phyloP scores from a whole-genome alignment of 306 rosid genomes.

The Begonia fuchsioides region DNA sequence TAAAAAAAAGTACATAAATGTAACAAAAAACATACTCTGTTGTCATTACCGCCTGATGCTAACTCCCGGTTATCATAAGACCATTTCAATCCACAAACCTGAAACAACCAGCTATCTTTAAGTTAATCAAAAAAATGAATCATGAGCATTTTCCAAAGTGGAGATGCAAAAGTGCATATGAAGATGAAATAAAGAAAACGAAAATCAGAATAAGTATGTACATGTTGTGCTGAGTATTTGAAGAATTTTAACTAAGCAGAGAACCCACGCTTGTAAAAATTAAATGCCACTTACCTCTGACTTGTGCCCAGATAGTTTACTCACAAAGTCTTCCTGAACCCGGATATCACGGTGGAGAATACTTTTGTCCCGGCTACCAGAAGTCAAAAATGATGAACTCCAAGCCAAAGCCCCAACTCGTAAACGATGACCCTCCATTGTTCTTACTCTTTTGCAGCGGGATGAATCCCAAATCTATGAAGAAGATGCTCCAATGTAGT shows the following conservation, averaged over 20 bases:
- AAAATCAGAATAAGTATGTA: not conserved
- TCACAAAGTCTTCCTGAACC: slow-evolving; percentile 73
- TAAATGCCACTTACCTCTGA: slow-evolving; percentile 50
- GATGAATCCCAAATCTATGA: slow-evolving; percentile 92
- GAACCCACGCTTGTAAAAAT: no score
- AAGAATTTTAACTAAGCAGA: no score
- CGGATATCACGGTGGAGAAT: slow-evolving; percentile 88
- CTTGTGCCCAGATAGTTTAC: slow-evolving; percentile 80
- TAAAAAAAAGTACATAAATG: slow-evolving; percentile 23
- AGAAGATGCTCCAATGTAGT: slow-evolving; percentile 5
- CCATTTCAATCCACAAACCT: slow-evolving; percentile 99
- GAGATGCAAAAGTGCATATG: not conserved
- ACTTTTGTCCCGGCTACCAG: slow-evolving; percentile 81
- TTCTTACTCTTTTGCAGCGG: slow-evolving; percentile 42
- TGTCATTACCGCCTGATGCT: slow-evolving; percentile 99
- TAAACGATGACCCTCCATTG: slow-evolving; percentile 13
- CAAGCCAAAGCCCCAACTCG: slow-evolving; percentile 46
- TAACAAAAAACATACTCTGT: slow-evolving; percentile 46
- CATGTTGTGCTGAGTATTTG: not conserved
- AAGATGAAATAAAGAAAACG: not conserved
- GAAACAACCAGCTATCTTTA: slow-evolving; percentile 5
- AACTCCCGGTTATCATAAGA: slow-evolving; percentile 91
- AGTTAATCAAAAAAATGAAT: no score
- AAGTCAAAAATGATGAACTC: slow-evolving; percentile 71
- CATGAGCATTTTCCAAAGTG: no score